A percentile compares a stretch with the other conserved stretches of the same genome.
These are phyloP conservation scores for Plantago coronopus DNA, from an alignment of 305 asterid species.

Conservation along the genomic window DNA sequence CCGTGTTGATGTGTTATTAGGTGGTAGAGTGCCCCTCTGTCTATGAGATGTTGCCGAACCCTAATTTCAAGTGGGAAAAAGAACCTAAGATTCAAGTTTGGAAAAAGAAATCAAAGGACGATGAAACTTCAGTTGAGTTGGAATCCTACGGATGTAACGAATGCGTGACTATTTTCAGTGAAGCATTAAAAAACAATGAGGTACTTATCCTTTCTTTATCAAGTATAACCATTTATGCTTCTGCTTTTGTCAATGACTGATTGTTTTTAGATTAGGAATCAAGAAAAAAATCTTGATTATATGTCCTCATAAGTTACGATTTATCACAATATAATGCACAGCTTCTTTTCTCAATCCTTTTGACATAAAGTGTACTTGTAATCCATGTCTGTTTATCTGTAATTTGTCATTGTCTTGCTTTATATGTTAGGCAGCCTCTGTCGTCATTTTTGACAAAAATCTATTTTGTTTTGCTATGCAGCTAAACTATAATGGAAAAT, in stretches of 20 bases:
- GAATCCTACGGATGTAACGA: conserved; percentile 54
- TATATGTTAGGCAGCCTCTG: background rate
- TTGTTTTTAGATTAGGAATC: too few species aligned
- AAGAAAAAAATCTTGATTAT: too few species aligned
- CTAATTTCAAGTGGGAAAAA: conserved; percentile 77
- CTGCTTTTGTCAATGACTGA: too few species aligned
- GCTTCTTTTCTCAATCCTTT: too few species aligned
- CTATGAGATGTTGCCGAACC: conserved; percentile 85
- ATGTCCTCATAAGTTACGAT: too few species aligned
- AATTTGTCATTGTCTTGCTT: background rate
- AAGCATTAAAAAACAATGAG: conserved; percentile 80
- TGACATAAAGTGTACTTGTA: background rate
- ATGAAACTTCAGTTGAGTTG: conserved; percentile 44
- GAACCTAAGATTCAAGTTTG: conserved; percentile 76
- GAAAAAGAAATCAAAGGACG: conserved; percentile 53
- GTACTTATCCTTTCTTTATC: conserved; percentile 31
- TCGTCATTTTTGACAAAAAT: background rate
- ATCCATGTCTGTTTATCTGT: background rate
- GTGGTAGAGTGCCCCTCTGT: conserved; percentile 87
- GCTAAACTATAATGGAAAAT: conserved; percentile 60
- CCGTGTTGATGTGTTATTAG: conserved; percentile 30
- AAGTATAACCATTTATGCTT: background rate
- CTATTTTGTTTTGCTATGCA: conserved; percentile 30
- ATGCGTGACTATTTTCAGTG: conserved; percentile 50
- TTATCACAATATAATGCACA: too few species aligned